phyloP scores from a whole-genome alignment of 2,329 filamentous ascomycete genomes.

The Chaetomium globosum region DNA sequence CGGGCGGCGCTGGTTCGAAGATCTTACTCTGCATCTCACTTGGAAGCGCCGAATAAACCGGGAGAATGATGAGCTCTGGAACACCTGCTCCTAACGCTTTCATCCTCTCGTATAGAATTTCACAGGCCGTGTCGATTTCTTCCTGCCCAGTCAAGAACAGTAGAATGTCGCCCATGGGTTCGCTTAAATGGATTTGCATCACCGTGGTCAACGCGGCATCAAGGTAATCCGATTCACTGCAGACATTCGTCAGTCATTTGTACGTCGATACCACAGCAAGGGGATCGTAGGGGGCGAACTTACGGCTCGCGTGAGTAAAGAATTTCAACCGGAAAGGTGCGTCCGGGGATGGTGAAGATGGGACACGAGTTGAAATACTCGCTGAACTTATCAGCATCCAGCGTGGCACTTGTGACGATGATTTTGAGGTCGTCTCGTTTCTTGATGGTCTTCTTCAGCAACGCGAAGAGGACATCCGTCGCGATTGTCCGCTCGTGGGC shows the following conservation, averaged over 20 bases:
- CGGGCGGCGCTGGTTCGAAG: constrained; percentile 87
- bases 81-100: constrained; percentile 89
- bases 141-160: constrained; percentile 96
- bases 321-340: constrained; percentile 93
- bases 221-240: constrained; percentile 83
- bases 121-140: constrained; percentile 93
- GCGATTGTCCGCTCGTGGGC: constrained; percentile 96
- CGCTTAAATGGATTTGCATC: constrained; percentile 96
- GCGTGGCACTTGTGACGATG: constrained; percentile 93
- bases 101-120: constrained; percentile 93
- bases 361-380: constrained; percentile 94
- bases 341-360: constrained; percentile 93
- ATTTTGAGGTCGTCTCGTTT: constrained; percentile 84
- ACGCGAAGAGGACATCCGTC: constrained; percentile 90
- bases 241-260: constrained; percentile 15
- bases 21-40: constrained; percentile 92
- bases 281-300: neutral
- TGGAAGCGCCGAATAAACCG: constrained; percentile 93
- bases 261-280: neutral
- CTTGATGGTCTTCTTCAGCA: constrained; percentile 91
- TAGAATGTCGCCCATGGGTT: constrained; percentile 91
- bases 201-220: constrained; percentile 93
- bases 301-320: constrained; percentile 87
- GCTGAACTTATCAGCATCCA: constrained; percentile 97
- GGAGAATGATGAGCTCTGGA: constrained; percentile 87